Evolutionary conservation across 1,139 yeast genomes (phyloP), one percentile per base, ranked within the genome.

Genomic region (Kodamaea anthophila): DNA sequence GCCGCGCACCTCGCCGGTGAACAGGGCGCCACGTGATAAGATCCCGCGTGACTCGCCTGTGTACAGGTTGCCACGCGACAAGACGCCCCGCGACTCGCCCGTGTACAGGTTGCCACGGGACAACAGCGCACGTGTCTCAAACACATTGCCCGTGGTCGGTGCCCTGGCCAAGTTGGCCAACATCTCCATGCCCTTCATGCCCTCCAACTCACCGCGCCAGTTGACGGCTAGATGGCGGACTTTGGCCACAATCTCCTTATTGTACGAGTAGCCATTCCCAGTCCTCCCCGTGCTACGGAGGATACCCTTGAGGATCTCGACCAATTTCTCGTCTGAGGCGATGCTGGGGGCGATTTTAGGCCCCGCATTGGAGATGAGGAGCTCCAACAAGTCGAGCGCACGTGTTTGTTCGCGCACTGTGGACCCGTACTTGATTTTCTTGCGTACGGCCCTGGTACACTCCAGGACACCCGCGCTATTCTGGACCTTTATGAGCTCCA

Each of bases 391-490:
- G 35, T 72, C 72, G 40, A 88, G 57, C 0, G 94, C 84, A 31
- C 83, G 67, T 31, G 70, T 42, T 48, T 82, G 91, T 38, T 76
- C 78, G 18, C 62, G 62, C 2, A 57, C 51, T 1, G 63, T 45
- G 14, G 51, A 53, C n/a, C 97, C 97, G 51, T 91, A 83, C 58
- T 91, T 91, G 51, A 91, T 63, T 49, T 79, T 77, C 61, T 91
- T 91, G 31, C 98, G 70, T 21, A 91, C 63, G 1, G 95, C 94
- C 31, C 97, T 65, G 1, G 96, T 96, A 1, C 94, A 93, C 53
- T 88, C 97, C 8, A 66, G 59, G 2, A 86, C 75, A 1, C 93
- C 69, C 13, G 50, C 36, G 9, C 44, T 26, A 0, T 58, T 56
- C 46, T 65, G 73, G 23, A 64, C 43, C 34, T 56, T 52, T 36